These are phyloP conservation scores for Huntiella moniliformis DNA, from an alignment of 2,329 filamentous ascomycete genomes.

Conservation along the genomic window DNA sequence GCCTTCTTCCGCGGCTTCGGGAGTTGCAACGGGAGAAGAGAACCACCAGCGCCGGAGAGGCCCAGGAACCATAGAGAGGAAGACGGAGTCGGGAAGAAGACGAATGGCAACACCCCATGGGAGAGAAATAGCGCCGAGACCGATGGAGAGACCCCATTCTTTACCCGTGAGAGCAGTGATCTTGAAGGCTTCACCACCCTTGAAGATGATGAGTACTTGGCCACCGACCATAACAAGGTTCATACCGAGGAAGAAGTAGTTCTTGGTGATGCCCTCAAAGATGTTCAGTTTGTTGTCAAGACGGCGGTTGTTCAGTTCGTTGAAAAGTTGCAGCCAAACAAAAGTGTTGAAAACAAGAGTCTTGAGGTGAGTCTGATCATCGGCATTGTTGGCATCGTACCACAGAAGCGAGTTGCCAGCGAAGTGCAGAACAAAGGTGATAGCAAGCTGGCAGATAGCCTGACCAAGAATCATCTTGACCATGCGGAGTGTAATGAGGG, in stretches of 20 bases:
- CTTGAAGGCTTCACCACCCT: slow-evolving; percentile 58
- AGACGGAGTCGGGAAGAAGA: slow-evolving; percentile 47
- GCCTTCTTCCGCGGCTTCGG: not conserved
- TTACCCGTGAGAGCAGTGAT: slow-evolving; percentile 43
- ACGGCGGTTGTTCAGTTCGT: slow-evolving; percentile 64
- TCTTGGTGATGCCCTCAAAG: slow-evolving; percentile 61
- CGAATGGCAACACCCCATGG: slow-evolving; percentile 57
- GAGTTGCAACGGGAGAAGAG: not conserved
- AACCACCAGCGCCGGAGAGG: slow-evolving; percentile 9
- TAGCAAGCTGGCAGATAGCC: slow-evolving; percentile 38
- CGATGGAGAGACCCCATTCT: slow-evolving; percentile 71
- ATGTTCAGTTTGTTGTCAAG: slow-evolving; percentile 80
- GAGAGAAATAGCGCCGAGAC: slow-evolving; percentile 57
- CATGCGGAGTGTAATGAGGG: slow-evolving; percentile 52
- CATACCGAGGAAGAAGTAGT: slow-evolving; percentile 68
- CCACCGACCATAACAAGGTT: slow-evolving; percentile 67
- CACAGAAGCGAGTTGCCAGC: slow-evolving; percentile 35
- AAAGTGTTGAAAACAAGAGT: slow-evolving; percentile 52
- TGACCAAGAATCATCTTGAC: slow-evolving; percentile 50
- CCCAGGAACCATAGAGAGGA: slow-evolving; percentile 12
- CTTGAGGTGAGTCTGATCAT: slow-evolving; percentile 27
- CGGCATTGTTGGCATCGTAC: slow-evolving; percentile 23
- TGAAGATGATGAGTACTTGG: slow-evolving; percentile 68
- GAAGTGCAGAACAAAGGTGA: slow-evolving; percentile 42
- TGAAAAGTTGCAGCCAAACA: slow-evolving; percentile 63